phyloP scores from a whole-genome alignment of 306 rosid species.

The Cucumis melo region DNA sequence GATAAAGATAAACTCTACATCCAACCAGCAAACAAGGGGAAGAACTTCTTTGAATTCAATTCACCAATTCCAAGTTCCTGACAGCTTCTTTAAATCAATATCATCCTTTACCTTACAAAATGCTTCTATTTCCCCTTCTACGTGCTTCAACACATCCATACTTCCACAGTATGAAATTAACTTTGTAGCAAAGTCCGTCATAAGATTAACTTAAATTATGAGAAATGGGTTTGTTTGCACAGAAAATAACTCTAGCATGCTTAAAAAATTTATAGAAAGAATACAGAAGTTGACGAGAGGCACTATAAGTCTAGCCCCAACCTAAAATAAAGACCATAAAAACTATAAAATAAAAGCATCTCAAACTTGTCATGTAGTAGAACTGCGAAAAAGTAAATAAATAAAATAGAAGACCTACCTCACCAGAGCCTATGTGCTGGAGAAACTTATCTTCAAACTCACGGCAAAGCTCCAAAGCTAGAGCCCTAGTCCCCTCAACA shows the following conservation, averaged over 20 bases:
- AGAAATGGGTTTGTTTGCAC: neutral
- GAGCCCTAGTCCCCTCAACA: constrained; percentile 87
- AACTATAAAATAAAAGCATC: neutral
- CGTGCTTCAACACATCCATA: neutral
- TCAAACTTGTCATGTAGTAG: neutral
- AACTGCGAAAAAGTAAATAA: neutral
- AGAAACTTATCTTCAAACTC: constrained; percentile 97
- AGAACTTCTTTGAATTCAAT: neutral
- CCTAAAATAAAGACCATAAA: neutral
- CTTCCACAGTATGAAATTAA: neutral
- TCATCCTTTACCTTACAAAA: neutral
- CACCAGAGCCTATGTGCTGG: constrained; percentile 77
- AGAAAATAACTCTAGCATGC: neutral
- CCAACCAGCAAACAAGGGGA: neutral
- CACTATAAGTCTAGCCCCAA: neutral
- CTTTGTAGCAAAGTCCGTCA: neutral
- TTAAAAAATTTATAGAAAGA: neutral
- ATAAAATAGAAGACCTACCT: constrained; percentile 40
- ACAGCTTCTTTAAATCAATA: neutral
- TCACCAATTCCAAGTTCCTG: neutral
- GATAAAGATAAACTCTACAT: neutral
- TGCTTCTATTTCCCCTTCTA: neutral
- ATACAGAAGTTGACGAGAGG: neutral
- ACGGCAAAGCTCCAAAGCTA: constrained; percentile 98
- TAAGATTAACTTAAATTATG: neutral